Evolutionary conservation across 352 stramenopile genomes (phyloP).

Genomic region (Globisporangium polare): DNA sequence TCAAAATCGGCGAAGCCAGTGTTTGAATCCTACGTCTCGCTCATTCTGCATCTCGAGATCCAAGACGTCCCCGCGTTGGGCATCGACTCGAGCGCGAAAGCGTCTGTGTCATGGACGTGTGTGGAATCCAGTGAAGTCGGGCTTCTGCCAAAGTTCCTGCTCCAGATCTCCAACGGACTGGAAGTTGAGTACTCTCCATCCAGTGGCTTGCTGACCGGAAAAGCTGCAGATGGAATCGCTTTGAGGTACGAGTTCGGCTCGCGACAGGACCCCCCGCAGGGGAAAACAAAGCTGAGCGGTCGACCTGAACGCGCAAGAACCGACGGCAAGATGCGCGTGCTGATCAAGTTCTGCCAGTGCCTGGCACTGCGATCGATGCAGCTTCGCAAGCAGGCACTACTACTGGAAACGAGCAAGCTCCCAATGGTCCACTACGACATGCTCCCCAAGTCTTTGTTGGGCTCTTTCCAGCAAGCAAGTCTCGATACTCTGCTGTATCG

Average conservation of each 20-base stretch:
- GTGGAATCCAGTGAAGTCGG: constrained; percentile 41
- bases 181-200: constrained; percentile 28
- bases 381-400: constrained; percentile 39
- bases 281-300: neutral
- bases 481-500: constrained; percentile 13
- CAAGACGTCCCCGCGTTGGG: constrained; percentile 37
- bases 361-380: constrained; percentile 47
- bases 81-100: constrained; percentile 15
- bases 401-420: constrained; percentile 26
- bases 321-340: constrained; percentile 15
- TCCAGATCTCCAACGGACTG: constrained; percentile 35
- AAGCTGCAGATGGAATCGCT: constrained; percentile 15
- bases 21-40: constrained; percentile 21
- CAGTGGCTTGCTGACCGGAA: constrained; percentile 24
- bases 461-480: constrained; percentile 25
- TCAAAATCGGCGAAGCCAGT: neutral
- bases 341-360: constrained; percentile 52
- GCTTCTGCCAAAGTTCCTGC: constrained; percentile 32
- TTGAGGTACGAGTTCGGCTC: constrained; percentile 23
- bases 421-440: constrained; percentile 55
- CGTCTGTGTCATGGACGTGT: constrained; percentile 38
- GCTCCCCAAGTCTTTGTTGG: constrained; percentile 38
- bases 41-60: constrained; percentile 45
- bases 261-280: neutral
- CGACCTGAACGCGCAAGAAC: neutral